Evolutionary conservation across 495 filamentous ascomycete genomes (phyloP), one percentile per base, ranked within the genome.

Genomic region (Aspergillus taichungensis): DNA sequence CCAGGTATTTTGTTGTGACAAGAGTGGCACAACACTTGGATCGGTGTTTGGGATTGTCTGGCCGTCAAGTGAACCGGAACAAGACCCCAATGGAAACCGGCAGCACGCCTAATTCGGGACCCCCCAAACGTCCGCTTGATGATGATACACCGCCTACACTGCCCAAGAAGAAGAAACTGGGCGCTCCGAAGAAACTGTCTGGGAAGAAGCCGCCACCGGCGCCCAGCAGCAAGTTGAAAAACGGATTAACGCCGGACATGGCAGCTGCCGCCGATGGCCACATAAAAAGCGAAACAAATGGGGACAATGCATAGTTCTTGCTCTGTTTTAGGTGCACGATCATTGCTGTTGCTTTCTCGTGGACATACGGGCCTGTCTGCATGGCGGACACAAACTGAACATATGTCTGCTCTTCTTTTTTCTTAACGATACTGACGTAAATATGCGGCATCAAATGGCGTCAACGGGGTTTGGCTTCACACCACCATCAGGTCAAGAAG

Each of bases 1-100:
- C 75, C 28, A 68, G 76, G 6, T 78, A 77, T 54, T 67, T 82
- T 38, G 72, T 78, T 31, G 76, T 80, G 45, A 81, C 69, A 13
- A 67, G 77, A 42, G 77, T 83, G 42, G 76, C 77, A 30, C 83
- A 87, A 55, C 87, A 92, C 64, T 72, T 92, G 66, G 83, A 85
- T 33, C 82, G 85, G 39, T 90, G 86, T 58, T 79, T 92, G 53
- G 85, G 85, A 28, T 79, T 88, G 33, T 80, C 76, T 37, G 84
- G 85, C 11, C 72, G 87, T 13, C 77, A 77, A 54, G 78, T 77
- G 12, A 82, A 82, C 46, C 73, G 83, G 42, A 71, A 70, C 38
- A 68, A 66, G 42, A 67, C 68, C 1, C 67, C 69, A 4, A 55
- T 59, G 34, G 62, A 70, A 32, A 65, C 58, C 40, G 59, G 60